Base-by-base conservation (phyloP, 2,329 filamentous ascomycete species). In the Grosmannia serpens region DNA sequence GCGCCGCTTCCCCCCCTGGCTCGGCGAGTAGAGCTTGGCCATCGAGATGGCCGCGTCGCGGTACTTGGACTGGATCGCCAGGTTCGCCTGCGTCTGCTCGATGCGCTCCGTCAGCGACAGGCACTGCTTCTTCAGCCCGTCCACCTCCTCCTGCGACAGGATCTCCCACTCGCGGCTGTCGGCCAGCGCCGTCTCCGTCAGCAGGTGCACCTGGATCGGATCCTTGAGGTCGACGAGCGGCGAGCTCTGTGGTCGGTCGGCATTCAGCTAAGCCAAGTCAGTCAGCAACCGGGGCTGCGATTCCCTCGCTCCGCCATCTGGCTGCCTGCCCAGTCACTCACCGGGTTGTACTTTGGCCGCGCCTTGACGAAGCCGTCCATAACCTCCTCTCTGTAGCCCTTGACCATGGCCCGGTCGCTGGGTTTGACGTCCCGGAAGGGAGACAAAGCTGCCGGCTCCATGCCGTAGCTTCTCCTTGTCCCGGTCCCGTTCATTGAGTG, bases 31-130 rank as follows among this genome's bases (percentile, higher is more conserved):
- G 33, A 99, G 77, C 65, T 87, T 86, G 60, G 86, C 86, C 72
- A 99, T 85, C 47, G 91, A 95, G 63, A 87, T 82, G 13, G 94
- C 90, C 1, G 94, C 94, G 78, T 97, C 92, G 65, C 91, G 88
- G 66, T 96, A 90, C 75, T 97, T 99, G 58, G 85, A 88, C 71
- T 99, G 94, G 52, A 97, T 84, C 35, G 86, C 85, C 44, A 99
- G 79, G 71, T 92, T 96, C 61, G 89, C 83, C 64, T 86, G 84
- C 24, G 89, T 85, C 44, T 89, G 86, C 62, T 92, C 88, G 64
- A 96, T 85, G n/a, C 89, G 86, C 67, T 85, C 82, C 29, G 81
- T 78, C 55, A 97, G 73, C 41, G 83, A 77, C 60, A 84, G 81
- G 62, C 86, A 82, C 75, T 96, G 89, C 70, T 91, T 95, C 78